Base-by-base conservation (phyloP, 805 yeast genomes). In the Peterozyma toletana region DNA sequence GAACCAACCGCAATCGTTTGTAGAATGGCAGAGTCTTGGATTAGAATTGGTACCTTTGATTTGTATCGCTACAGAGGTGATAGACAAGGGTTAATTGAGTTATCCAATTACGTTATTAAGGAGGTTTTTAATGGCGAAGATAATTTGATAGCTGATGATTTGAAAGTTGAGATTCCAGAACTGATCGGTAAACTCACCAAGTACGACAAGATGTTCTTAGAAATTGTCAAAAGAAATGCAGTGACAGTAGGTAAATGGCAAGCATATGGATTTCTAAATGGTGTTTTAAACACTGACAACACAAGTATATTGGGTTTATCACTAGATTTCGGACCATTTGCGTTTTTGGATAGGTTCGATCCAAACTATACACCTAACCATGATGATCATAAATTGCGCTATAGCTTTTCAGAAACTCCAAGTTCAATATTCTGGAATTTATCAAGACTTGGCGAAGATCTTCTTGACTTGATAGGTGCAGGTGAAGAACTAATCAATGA, bases 271-370 rank as follows among this genome's bases (percentile, higher is more conserved):
- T 90, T 91, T 55, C 61, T 90, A 52, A 93, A 91, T 56, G 99
- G 99, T 11, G 98, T 93, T 4, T 67, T 93, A 44, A 91, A 91
- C 59, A 90, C 98, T 0, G 99, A 91, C 57, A 91, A 91, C 57
- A 87, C 96, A 1, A 86, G 96, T 0, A 71, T 91, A n/a, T 56
- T 83, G 37, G 99, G 99, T 0, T 66, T 89, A 10, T 77, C 96
- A 0, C 76, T 93, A 62, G 99, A 91, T 62, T 93, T 83, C 61
- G 99, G 98, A 2, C 98, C 99, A 1, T 93, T 86, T 64, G 86
- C 95, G 15, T 84, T 89, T 48, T 75, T 90, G 83, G 96, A 90
- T 56, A 77, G 75, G 38, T 91, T 83, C 57, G 81, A 87, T 54
- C 90, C 95, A 13, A 62, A 72, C 40, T 91, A 74, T 56, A 86